These are phyloP conservation scores for Cyclotella baltica DNA, from an alignment of 108 stramenopile species.

Conservation along the genomic window DNA sequence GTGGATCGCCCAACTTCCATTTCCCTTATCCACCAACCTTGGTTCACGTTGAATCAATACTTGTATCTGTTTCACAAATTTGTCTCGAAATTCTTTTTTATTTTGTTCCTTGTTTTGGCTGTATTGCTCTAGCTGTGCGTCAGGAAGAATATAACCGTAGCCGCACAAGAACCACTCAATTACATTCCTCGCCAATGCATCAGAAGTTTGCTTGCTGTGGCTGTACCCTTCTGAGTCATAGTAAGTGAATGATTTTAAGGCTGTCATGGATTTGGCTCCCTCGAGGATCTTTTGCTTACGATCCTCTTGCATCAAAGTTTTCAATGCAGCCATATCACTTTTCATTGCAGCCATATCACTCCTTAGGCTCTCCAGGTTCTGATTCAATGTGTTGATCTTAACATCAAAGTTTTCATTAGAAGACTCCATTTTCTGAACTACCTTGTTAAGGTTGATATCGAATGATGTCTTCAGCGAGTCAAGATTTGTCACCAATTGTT, in stretches of 20 bases:
- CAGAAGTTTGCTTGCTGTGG: background rate
- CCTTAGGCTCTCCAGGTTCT: constrained; percentile 9
- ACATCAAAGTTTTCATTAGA: constrained; percentile 33
- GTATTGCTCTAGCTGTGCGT: background rate
- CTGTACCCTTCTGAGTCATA: background rate
- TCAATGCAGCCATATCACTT: background rate
- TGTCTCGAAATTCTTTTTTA: constrained; percentile 4
- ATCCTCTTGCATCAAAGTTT: constrained; percentile 11
- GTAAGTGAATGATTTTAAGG: constrained; percentile 7
- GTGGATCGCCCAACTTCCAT: background rate
- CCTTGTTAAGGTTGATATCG: constrained; percentile 20
- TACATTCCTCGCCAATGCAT: background rate
- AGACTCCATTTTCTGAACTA: constrained; percentile 26
- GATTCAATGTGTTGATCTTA: constrained; percentile 34
- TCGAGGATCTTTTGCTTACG: constrained; percentile 16
- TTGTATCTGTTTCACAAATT: constrained; percentile 7
- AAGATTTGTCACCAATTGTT: constrained; percentile 15
- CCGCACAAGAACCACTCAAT: constrained; percentile 19
- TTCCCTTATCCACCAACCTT: background rate
- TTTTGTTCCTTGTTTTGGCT: background rate
- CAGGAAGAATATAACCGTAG: background rate
- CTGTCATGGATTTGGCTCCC: background rate
- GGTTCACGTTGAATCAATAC: constrained; percentile 18
- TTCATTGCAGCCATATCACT: background rate
- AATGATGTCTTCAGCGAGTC: constrained; percentile 31